A percentile compares a stretch with the other conserved stretches of the same genome.
phyloP scores from a whole-genome alignment of 2,329 filamentous ascomycete genomes.

The Annulohypoxylon truncatum region DNA sequence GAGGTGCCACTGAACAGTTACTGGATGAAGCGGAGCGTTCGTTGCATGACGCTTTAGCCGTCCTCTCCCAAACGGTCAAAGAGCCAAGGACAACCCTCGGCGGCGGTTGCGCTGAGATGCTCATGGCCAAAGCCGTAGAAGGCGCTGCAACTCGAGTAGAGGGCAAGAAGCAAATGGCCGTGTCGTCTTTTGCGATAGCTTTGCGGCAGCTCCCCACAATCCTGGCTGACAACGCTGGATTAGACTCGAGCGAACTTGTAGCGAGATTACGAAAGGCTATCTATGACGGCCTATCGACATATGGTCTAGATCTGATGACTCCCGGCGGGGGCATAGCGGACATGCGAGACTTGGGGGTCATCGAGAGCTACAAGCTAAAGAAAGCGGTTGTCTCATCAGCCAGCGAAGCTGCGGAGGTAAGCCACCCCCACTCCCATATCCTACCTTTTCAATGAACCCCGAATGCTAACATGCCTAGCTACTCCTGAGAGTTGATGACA shows the following conservation, averaged over 20 bases:
- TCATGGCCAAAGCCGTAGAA: conserved; percentile 98
- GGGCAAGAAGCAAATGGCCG: conserved; percentile 95
- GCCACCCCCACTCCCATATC: conserved; percentile 46
- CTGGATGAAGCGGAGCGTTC: conserved; percentile 97
- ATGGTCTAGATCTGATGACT: conserved; percentile 87
- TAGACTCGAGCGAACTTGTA: conserved; percentile 95
- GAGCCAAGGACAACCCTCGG: conserved; percentile 95
- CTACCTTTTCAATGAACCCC: not conserved
- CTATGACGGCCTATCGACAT: conserved; percentile 93
- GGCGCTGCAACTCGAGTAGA: conserved; percentile 92
- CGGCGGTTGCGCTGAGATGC: conserved; percentile 96
- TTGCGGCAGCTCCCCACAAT: conserved; percentile 95
- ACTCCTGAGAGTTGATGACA: conserved; percentile 94
- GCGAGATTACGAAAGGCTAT: conserved; percentile 91
- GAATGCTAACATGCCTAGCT: conserved; percentile 65
- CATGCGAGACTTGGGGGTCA: conserved; percentile 94
- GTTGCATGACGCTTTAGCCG: conserved; percentile 93
- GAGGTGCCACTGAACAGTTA: conserved; percentile 95
- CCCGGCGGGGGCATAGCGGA: conserved; percentile 93
- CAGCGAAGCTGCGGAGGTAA: conserved; percentile 94
- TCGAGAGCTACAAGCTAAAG: conserved; percentile 99
- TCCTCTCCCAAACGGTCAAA: conserved; percentile 95
- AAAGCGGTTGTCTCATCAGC: conserved; percentile 96
- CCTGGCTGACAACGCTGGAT: conserved; percentile 94
- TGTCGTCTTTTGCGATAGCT: conserved; percentile 88